A percentile compares a stretch with the other conserved stretches of the same genome.
Evolutionary conservation across 2,329 filamentous ascomycete species (phyloP).

Genomic region (Rhinocladiella similis): DNA sequence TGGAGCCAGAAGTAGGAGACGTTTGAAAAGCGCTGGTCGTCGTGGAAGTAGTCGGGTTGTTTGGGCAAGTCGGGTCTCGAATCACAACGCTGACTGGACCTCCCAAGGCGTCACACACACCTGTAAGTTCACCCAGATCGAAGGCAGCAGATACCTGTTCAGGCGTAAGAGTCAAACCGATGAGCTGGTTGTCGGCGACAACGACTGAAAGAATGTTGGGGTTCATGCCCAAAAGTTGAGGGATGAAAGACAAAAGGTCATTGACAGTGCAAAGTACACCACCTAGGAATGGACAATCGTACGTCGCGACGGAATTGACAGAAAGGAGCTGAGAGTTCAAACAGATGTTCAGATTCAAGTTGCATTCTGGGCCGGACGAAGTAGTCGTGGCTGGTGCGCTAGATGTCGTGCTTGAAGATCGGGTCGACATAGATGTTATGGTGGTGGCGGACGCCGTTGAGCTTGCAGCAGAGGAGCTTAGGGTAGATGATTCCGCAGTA

Average conservation of each 20-base stretch:
- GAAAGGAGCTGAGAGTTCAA: neutral
- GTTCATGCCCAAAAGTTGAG: slow-evolving; percentile 1
- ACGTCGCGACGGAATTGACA: neutral
- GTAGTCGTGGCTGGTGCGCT: neutral
- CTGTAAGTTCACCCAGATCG: neutral
- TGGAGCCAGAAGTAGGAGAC: too few relatives aligned
- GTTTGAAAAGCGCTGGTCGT: too few relatives aligned
- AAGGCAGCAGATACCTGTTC: slow-evolving; percentile 1
- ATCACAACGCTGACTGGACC: slow-evolving; percentile 6
- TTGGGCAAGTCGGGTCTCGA: slow-evolving; percentile 14
- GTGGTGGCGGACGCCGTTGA: too few relatives aligned
- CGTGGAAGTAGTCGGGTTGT: neutral
- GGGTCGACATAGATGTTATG: too few relatives aligned
- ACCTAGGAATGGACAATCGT: neutral
- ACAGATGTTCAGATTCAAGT: neutral
- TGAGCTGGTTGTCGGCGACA: slow-evolving; percentile 4
- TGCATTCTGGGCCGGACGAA: neutral
- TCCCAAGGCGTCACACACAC: neutral
- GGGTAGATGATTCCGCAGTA: too few relatives aligned
- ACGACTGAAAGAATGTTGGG: slow-evolving; percentile 6
- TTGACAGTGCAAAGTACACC: slow-evolving; percentile 6
- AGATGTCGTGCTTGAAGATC: neutral
- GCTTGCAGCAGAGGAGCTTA: too few relatives aligned
- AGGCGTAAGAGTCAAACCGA: slow-evolving; percentile 4
- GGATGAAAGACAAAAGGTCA: neutral